Evolutionary conservation across 2,329 filamentous ascomycete species (phyloP).

Genomic region (Aspergillus versicolor): DNA sequence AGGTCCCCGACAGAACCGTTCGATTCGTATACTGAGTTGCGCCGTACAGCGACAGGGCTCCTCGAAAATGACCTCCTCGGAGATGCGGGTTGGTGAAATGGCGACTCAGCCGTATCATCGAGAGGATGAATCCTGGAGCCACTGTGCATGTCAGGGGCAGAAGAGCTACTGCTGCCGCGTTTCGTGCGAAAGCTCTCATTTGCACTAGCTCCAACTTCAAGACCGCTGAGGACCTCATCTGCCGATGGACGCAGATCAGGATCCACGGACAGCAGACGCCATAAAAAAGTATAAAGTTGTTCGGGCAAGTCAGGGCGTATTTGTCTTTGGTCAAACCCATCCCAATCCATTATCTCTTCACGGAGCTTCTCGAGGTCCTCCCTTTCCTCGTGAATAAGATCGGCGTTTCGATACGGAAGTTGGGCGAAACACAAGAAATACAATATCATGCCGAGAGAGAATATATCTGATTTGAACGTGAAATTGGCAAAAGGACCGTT

Average conservation of each 20-base stretch:
- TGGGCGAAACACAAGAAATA: slow-evolving; percentile 96
- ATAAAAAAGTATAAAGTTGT: slow-evolving; percentile 80
- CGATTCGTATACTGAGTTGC: slow-evolving; percentile 28
- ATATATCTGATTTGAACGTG: slow-evolving; percentile 96
- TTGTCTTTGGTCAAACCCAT: slow-evolving; percentile 77
- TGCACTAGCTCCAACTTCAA: slow-evolving; percentile 63
- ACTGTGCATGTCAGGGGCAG: slow-evolving; percentile 32
- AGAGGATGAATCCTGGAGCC: slow-evolving; percentile 40
- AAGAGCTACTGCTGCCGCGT: slow-evolving; percentile 29
- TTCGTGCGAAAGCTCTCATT: slow-evolving; percentile 47
- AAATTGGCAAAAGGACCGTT: slow-evolving; percentile 84
- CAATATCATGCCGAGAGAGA: slow-evolving; percentile 95
- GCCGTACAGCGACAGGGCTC: slow-evolving; percentile 23
- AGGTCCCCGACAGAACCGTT: slow-evolving; percentile 15
- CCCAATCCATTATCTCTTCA: slow-evolving; percentile 82
- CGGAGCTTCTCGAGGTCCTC: slow-evolving; percentile 86
- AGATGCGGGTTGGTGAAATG: slow-evolving; percentile 28
- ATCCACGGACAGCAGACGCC: slow-evolving; percentile 74
- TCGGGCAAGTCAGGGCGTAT: slow-evolving; percentile 79
- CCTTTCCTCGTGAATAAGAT: slow-evolving; percentile 82
- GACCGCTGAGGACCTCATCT: slow-evolving; percentile 76
- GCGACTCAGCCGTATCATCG: slow-evolving; percentile 33
- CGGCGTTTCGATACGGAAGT: slow-evolving; percentile 80
- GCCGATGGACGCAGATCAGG: slow-evolving; percentile 77
- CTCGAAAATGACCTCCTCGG: slow-evolving; percentile 26